Evolutionary conservation across 768 basidiomycete species (phyloP).

Genomic region (Hygrocybe coccinea): DNA sequence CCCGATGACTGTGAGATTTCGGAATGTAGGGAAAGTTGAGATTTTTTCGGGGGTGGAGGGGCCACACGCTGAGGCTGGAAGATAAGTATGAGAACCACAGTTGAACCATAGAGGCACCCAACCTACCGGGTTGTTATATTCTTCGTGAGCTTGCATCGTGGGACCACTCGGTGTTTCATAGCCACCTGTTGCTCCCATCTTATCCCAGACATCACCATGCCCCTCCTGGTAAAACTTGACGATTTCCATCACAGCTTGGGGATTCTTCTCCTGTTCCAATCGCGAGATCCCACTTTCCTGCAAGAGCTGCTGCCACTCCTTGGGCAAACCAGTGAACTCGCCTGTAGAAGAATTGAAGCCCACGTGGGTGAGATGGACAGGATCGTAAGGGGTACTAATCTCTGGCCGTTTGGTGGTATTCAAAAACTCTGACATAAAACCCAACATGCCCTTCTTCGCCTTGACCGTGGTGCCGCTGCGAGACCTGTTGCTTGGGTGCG

Average conservation of each 20-base stretch:
- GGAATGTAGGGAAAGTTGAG: slow-evolving; percentile 17
- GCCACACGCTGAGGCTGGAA: slow-evolving; percentile 30
- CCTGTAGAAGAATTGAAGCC: slow-evolving; percentile 99
- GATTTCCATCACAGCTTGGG: slow-evolving; percentile 96
- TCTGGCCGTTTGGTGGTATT: slow-evolving; percentile 73
- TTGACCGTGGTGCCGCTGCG: slow-evolving; percentile 48
- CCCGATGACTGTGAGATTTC: slow-evolving; percentile 16
- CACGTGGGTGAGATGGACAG: slow-evolving; percentile 98
- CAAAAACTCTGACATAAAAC: slow-evolving; percentile 67
- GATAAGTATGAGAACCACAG: slow-evolving; percentile 11
- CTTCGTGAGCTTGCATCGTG: slow-evolving; percentile 40
- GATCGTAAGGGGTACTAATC: slow-evolving; percentile 98
- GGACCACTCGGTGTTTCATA: slow-evolving; percentile 16
- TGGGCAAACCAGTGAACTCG: slow-evolving; percentile 95
- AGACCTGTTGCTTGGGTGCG: slow-evolving; percentile 30
- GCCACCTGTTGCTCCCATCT: slow-evolving; percentile 61
- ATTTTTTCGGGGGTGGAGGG: slow-evolving; percentile 49
- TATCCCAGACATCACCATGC: slow-evolving; percentile 78
- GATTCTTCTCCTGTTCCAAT: slow-evolving; percentile 94
- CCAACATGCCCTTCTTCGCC: slow-evolving; percentile 65
- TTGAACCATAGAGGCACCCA: slow-evolving; percentile 1
- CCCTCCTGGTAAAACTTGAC: slow-evolving; percentile 98
- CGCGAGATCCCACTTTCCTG: slow-evolving; percentile 95
- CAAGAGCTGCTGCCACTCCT: slow-evolving; percentile 97
- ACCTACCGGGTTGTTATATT: slow-evolving; percentile 55